These are phyloP conservation scores for Fraxinus greggii DNA, from an alignment of 305 asterid species.

Conservation along the genomic window DNA sequence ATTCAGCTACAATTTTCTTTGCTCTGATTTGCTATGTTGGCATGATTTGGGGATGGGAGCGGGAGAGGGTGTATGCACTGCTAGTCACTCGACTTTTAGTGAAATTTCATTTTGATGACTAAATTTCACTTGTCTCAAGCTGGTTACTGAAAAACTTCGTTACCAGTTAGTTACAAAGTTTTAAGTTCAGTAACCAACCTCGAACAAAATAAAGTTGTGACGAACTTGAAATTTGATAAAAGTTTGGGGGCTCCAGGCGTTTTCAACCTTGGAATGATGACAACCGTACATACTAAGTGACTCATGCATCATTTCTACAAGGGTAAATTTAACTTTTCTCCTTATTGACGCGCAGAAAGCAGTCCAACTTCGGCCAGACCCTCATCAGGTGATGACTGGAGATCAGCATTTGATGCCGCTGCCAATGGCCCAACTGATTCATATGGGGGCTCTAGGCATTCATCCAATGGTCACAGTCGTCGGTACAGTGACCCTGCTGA, in stretches of 20 bases:
- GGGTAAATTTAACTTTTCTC: neutral
- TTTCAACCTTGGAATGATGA: neutral
- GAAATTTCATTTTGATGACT: neutral
- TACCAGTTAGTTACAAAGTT: neutral
- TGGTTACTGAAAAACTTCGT: neutral
- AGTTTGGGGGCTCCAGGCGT: neutral
- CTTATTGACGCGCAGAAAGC: slow-evolving; percentile 52
- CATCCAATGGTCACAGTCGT: slow-evolving; percentile 70
- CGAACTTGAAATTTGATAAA: neutral
- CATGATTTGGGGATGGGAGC: neutral
- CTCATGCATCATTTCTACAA: neutral
- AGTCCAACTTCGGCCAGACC: slow-evolving; percentile 72
- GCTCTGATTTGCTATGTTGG: neutral
- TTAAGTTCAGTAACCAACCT: neutral
- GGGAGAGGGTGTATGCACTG: neutral
- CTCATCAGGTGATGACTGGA: slow-evolving; percentile 90
- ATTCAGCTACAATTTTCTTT: neutral
- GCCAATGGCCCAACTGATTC: slow-evolving; percentile 64
- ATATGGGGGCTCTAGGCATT: slow-evolving; percentile 45
- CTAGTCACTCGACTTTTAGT: neutral
- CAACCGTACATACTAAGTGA: neutral
- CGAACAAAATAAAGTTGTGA: neutral
- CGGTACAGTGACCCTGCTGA: slow-evolving; percentile 73
- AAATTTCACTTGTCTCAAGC: neutral
- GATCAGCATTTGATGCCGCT: slow-evolving; percentile 92